Evolutionary conservation across 2,329 filamentous ascomycete species (phyloP).

Genomic region (Gyromitra esculenta): DNA sequence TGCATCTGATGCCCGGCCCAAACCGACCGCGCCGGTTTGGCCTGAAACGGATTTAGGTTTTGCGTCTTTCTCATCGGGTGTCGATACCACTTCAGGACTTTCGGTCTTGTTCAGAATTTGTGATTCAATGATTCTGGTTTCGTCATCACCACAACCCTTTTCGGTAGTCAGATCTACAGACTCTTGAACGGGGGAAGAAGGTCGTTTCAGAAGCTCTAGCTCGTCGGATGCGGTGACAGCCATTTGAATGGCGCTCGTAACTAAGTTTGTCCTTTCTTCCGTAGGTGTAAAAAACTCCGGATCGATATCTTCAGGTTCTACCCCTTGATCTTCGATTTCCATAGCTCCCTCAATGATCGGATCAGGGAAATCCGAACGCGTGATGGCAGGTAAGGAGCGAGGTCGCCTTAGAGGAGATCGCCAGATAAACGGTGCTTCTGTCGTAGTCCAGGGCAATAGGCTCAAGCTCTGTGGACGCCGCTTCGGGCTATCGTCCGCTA

Average conservation of each 20-base stretch:
- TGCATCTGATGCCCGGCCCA: slow-evolving; percentile 62
- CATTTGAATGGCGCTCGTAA: neutral
- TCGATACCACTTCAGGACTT: slow-evolving; percentile 2
- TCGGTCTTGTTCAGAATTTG: slow-evolving; percentile 11
- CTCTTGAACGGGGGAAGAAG: slow-evolving; percentile 6
- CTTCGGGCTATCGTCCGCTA: slow-evolving; percentile 21
- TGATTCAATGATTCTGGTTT: neutral
- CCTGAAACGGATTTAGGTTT: neutral
- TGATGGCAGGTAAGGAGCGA: slow-evolving; percentile 50
- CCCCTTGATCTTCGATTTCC: slow-evolving; percentile 26
- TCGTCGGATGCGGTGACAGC: neutral
- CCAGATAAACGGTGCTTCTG: slow-evolving; percentile 51
- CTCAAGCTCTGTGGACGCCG: slow-evolving; percentile 53
- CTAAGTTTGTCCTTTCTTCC: slow-evolving; percentile 21
- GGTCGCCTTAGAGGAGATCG: slow-evolving; percentile 30
- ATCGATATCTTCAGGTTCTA: slow-evolving; percentile 28
- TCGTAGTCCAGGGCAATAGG: slow-evolving; percentile 52
- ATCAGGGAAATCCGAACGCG: slow-evolving; percentile 54
- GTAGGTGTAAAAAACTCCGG: slow-evolving; percentile 27
- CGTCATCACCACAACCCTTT: neutral
- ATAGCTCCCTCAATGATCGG: slow-evolving; percentile 28
- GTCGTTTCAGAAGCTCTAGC: slow-evolving; percentile 6
- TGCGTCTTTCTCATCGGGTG: slow-evolving; percentile 1
- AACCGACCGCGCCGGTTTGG: slow-evolving; percentile 59
- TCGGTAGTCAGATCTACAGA: neutral